These are phyloP conservation scores for Penicillium samsonianum DNA, from an alignment of 495 filamentous ascomycete genomes.

Conservation along the genomic window DNA sequence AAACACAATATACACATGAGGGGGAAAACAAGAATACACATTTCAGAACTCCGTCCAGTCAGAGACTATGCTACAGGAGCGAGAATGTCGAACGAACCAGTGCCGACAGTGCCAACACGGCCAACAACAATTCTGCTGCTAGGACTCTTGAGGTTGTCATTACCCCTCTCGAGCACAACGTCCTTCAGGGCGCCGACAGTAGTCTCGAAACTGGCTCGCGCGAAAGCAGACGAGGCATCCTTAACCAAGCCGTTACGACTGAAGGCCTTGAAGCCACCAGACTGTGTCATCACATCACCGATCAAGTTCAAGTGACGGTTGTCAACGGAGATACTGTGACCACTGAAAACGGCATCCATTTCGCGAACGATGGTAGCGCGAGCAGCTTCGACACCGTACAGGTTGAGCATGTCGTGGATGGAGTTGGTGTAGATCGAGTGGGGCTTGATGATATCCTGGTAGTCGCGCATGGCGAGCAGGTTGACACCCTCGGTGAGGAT, in stretches of 20 bases:
- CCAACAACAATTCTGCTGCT: slow-evolving; percentile 88
- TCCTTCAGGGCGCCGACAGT: slow-evolving; percentile 91
- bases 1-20: slow-evolving; percentile 27
- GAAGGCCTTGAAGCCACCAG: slow-evolving; percentile 84
- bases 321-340: slow-evolving; percentile 93
- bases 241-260: slow-evolving; percentile 81
- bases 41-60: slow-evolving; percentile 23
- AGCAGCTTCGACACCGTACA: slow-evolving; percentile 93
- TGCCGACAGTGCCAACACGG: slow-evolving; percentile 77
- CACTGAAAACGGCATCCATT: slow-evolving; percentile 81
- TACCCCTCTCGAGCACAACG: slow-evolving; percentile 84
- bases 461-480: slow-evolving; percentile 84
- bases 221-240: slow-evolving; percentile 80
- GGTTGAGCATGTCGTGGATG: slow-evolving; percentile 75
- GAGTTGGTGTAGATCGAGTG: slow-evolving; percentile 90
- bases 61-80: slow-evolving; percentile 56
- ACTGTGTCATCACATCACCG: slow-evolving; percentile 92
- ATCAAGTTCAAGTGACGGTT: slow-evolving; percentile 92
- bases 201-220: slow-evolving; percentile 99
- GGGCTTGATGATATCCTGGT: slow-evolving; percentile 81
- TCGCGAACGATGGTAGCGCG: slow-evolving; percentile 84
- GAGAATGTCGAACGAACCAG: slow-evolving; percentile 88
- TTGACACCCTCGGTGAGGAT: slow-evolving; percentile 87
- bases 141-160: slow-evolving; percentile 83
- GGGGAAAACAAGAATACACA: slow-evolving; percentile 11